Conservation (phyloP, 192 early-diverging fungal genomes). For the Allomyces macrogynus region DNA sequence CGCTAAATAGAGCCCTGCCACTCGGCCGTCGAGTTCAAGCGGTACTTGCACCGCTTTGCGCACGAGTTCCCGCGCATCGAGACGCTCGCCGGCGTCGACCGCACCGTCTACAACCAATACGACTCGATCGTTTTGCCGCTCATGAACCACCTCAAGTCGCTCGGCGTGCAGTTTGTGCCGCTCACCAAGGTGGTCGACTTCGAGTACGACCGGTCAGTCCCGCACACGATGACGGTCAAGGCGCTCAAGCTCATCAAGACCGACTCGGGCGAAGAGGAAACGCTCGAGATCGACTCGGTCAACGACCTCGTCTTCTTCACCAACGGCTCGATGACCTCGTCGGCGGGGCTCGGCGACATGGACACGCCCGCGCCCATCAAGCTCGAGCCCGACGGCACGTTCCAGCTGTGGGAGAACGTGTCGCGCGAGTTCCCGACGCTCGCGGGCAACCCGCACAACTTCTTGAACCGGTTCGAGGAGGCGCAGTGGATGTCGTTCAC, state of each 20-base stretch:
- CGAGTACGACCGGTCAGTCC: not conserved
- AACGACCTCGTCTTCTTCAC: slow-evolving; percentile 12
- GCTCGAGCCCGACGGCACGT: slow-evolving; percentile 8
- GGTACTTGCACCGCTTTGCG: slow-evolving; percentile 11
- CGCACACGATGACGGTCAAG: slow-evolving; percentile 1
- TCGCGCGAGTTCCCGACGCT: slow-evolving; percentile 12
- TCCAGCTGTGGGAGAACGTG: slow-evolving; percentile 13
- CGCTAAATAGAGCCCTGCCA: slow-evolving; percentile 14
- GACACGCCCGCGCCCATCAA: slow-evolving; percentile 1
- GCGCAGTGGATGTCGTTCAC: slow-evolving; percentile 6
- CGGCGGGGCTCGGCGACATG: slow-evolving; percentile 6
- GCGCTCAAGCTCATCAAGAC: not conserved
- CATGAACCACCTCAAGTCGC: slow-evolving; percentile 6
- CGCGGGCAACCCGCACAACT: slow-evolving; percentile 9
- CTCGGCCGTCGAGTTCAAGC: slow-evolving; percentile 14
- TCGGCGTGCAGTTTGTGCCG: slow-evolving; percentile 8
- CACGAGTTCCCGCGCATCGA: slow-evolving; percentile 14
- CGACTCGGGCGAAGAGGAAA: slow-evolving; percentile 1
- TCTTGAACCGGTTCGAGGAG: slow-evolving; percentile 7
- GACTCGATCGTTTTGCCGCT: slow-evolving; percentile 11
- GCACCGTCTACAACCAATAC: slow-evolving; percentile 14
- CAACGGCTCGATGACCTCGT: slow-evolving; percentile 11
- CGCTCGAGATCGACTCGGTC: slow-evolving; percentile 4
- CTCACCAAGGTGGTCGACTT: slow-evolving; percentile 10
- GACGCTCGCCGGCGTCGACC: slow-evolving; percentile 11